Percentiles rank a stretch among this genome's conserved stretches.
These are phyloP conservation scores for Phytophthora agathidicida DNA, from an alignment of 352 stramenopile genomes.

Conservation along the genomic window DNA sequence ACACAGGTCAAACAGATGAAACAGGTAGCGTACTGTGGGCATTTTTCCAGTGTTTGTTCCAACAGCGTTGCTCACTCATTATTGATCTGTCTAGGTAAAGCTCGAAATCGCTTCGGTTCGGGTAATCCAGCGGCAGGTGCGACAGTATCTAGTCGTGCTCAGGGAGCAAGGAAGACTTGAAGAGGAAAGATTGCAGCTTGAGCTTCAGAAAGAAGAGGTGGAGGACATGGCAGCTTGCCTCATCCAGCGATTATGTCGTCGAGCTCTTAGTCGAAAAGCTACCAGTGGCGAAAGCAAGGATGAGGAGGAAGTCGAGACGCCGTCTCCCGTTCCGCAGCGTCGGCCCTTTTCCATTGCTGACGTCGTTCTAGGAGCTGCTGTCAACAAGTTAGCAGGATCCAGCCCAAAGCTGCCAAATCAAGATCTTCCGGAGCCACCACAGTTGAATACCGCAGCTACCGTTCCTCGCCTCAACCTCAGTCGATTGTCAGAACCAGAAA, in stretches of 20 bases:
- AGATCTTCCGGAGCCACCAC: neutral
- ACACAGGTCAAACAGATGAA: constrained; percentile 28
- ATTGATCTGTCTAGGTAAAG: constrained; percentile 12
- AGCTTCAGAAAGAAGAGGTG: constrained; percentile 41
- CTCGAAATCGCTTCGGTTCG: constrained; percentile 25
- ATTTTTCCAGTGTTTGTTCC: neutral
- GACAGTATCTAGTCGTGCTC: constrained; percentile 19
- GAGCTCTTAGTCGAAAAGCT: constrained; percentile 1
- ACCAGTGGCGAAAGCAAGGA: neutral
- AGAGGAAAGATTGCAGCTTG: constrained; percentile 19
- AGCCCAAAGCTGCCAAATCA: neutral
- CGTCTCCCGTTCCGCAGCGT: neutral
- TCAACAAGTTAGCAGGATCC: constrained; percentile 8
- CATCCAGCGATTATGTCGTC: constrained; percentile 47
- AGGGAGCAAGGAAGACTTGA: constrained; percentile 1
- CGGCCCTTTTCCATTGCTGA: constrained; percentile 15
- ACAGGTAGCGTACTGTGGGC: constrained; percentile 20
- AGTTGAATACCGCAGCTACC: constrained; percentile 13
- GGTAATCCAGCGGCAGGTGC: constrained; percentile 31
- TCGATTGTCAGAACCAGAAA: constrained; percentile 4
- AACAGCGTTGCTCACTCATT: neutral
- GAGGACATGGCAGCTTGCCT: constrained; percentile 47
- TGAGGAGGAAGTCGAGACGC: neutral
- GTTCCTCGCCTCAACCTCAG: constrained; percentile 18
- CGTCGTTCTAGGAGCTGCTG: constrained; percentile 8